Evolutionary conservation across 75 land plant species (phyloP).

Genomic region (Larix kaempferi): DNA sequence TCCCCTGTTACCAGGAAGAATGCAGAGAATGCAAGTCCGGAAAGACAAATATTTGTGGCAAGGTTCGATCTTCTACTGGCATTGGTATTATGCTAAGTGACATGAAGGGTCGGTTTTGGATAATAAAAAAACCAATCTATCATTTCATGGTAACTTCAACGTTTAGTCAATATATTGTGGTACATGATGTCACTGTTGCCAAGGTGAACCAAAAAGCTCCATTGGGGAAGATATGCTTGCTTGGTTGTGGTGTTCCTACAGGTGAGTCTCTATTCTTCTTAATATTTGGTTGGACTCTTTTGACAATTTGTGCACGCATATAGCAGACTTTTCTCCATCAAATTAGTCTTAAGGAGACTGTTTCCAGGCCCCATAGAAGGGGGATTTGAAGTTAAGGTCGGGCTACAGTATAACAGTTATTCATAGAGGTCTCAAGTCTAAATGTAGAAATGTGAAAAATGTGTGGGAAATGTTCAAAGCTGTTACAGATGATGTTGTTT

Average conservation of each 20-base stretch:
- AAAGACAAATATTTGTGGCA: constrained; percentile 95
- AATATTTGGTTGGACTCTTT: no score
- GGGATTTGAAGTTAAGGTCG: not conserved
- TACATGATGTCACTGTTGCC: constrained; percentile 91
- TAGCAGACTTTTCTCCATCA: no score
- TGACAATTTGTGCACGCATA: no score
- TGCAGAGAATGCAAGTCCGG: constrained; percentile 90
- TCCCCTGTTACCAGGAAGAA: constrained; percentile 94
- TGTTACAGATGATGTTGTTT: not conserved
- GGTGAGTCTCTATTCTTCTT: no score
- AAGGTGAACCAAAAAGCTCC: constrained; percentile 80
- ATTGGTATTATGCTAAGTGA: constrained; percentile 84
- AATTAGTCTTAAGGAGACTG: no score
- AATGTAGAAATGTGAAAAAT: not conserved
- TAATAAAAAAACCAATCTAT: constrained; percentile 74
- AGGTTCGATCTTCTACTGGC: constrained; percentile 71
- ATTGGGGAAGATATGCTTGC: constrained; percentile 85
- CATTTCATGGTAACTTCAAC: constrained; percentile 97
- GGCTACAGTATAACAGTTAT: not conserved
- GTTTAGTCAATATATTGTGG: constrained; percentile 90
- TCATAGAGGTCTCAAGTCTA: not conserved
- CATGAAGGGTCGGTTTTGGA: constrained; percentile 67
- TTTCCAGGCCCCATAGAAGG: no score
- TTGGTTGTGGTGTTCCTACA: constrained; percentile 96
- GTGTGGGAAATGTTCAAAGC: not conserved